phyloP scores from a whole-genome alignment of 2,329 filamentous ascomycete species.

The Xylariales sp. region DNA sequence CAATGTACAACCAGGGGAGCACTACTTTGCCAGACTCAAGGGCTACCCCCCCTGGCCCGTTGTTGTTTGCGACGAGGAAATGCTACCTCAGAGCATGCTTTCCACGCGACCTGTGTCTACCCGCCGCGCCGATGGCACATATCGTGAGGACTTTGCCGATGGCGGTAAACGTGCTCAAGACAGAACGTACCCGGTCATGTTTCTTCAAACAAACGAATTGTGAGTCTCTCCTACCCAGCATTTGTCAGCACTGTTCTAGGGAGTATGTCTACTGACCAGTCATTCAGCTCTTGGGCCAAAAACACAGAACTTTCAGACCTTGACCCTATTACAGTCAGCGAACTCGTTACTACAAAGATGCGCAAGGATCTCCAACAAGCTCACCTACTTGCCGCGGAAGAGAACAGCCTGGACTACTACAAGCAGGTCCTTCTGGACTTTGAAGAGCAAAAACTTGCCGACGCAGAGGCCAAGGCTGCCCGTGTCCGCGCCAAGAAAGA shows the following conservation, averaged over 20 bases:
- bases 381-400: slow-evolving; percentile 73
- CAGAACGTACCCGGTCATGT: slow-evolving; percentile 92
- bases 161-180: slow-evolving; percentile 82
- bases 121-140: slow-evolving; percentile 75
- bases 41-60: slow-evolving; percentile 93
- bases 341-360: slow-evolving; percentile 69
- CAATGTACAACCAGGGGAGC: slow-evolving; percentile 83
- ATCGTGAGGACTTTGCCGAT: slow-evolving; percentile 80
- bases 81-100: slow-evolving; percentile 77
- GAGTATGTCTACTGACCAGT: neutral
- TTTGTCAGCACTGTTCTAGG: slow-evolving; percentile 75
- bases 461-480: slow-evolving; percentile 39
- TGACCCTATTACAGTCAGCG: slow-evolving; percentile 65
- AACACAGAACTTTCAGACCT: slow-evolving; percentile 80
- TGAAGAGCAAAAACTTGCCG: slow-evolving; percentile 59
- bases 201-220: slow-evolving; percentile 94
- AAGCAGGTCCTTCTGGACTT: slow-evolving; percentile 73
- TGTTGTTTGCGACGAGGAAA: slow-evolving; percentile 89
- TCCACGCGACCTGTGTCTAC: slow-evolving; percentile 80
- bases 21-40: slow-evolving; percentile 90
- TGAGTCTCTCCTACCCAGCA: slow-evolving; percentile 65
- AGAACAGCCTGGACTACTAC: slow-evolving; percentile 74
- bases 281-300: slow-evolving; percentile 76
- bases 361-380: slow-evolving; percentile 74
- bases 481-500: slow-evolving; percentile 18